Base-by-base conservation (phyloP, 2,329 filamentous ascomycete genomes). In the Ophiocordyceps australis region DNA sequence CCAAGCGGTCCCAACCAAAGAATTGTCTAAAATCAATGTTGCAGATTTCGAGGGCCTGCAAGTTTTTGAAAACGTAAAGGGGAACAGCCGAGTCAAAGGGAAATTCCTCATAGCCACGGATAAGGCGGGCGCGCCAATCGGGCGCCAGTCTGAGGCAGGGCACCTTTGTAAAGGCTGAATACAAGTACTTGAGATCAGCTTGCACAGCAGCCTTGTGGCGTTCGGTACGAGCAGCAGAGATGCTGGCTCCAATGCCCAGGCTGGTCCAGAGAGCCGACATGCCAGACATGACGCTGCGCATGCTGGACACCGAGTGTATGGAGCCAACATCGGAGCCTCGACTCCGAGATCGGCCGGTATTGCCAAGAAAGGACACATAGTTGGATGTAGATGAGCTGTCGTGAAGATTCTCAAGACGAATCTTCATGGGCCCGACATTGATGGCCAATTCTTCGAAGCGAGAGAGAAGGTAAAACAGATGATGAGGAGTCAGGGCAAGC, bases 111-210 rank as follows among this genome's bases (percentile, higher is more conserved):
- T 89, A 95, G 16, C 86, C 86, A 37, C 75, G 69, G 38, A 98
- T 94, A 32, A 94, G 59, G 27, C 78, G 74, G 25, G 86, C 85
- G 37, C 82, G 79, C 59, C 83, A 85, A 50, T 98, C 89, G n/a
- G 85, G 85, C 16, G 85, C 74, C 28, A 98, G 61, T 35, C 77
- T 74, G 34, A 98, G 59, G 43, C 81, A 93, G 0, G 89, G 89
- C 22, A 98, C 92, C 55, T 95, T 98, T 43, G 89, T 98, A 46
- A 95, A 98, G 30, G 89, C 82, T 22, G 89, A 95, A 55, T 94
- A 98, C 18, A 98, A 62, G 48, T 98, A 95, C 49, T 86, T 94
- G 38, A 94, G 57, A 47, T 98, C 89, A 30, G 77, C 71, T 45
- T 89, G 74, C 29, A 89, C 54, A 23, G 81, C 77, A 30, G 75